Evolutionary conservation across 345 rosid genomes (phyloP).

Genomic region (Hirschfeldia incana): DNA sequence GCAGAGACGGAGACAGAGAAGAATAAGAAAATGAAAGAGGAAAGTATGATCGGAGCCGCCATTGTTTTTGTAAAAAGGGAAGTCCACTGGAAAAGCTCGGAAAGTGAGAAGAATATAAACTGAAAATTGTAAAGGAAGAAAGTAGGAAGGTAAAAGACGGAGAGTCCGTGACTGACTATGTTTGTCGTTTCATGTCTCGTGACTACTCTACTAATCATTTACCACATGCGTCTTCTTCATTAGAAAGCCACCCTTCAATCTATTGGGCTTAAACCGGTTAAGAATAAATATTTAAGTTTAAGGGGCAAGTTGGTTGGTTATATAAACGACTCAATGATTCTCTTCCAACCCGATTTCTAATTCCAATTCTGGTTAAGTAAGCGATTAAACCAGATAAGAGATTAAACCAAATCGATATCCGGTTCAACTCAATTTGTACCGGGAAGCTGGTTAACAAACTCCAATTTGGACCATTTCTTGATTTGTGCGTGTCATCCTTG

Average conservation of each 20-base stretch:
- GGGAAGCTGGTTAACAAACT: neutral
- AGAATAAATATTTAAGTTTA: too few species aligned
- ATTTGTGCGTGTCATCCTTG: constrained; percentile 18
- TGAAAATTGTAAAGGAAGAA: constrained; percentile 35
- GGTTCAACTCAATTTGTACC: neutral
- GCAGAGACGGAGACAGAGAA: constrained; percentile 42
- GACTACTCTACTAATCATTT: constrained; percentile 24
- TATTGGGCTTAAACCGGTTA: neutral
- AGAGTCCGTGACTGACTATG: constrained; percentile 32
- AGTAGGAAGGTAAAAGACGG: constrained; percentile 21
- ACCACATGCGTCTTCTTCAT: neutral
- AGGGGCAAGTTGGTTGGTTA: neutral
- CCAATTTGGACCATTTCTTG: constrained; percentile 2
- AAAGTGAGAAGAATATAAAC: constrained; percentile 38
- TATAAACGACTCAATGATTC: neutral
- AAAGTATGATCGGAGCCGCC: constrained; percentile 32
- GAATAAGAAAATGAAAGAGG: constrained; percentile 28
- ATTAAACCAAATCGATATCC: neutral
- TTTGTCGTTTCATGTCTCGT: constrained; percentile 30
- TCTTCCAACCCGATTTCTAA: neutral
- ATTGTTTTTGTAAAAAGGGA: constrained; percentile 13
- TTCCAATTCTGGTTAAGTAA: neutral
- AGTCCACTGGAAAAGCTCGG: constrained; percentile 26
- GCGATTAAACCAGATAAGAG: too few species aligned
- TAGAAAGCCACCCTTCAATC: neutral